Base-by-base conservation (phyloP, 768 basidiomycete genomes). In the Pisolithus tinctorius region DNA sequence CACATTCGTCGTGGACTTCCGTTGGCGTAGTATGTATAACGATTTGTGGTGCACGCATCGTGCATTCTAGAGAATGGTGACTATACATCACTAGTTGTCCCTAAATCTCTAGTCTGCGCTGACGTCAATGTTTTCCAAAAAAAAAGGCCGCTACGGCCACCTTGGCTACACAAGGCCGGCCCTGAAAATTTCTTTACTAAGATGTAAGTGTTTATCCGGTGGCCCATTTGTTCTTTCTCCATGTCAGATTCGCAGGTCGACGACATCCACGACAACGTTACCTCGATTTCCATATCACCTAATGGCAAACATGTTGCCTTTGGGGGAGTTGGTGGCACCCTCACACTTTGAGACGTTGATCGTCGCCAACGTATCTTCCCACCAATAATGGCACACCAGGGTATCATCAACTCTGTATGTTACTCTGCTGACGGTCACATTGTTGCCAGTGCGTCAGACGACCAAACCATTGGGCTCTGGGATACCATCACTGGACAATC, bases 321-420 rank as follows among this genome's bases (percentile, higher is more conserved):
- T 47, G 53, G 53, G 11, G 43, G 49, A 7, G 30, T 37, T 13
- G 49, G 40, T 25, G 43, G 44, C 23, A 46, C 41, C 8, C 36
- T 55, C 23, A 23, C 38, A 20, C 25, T 47, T 20, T 55, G 49
- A 37, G 44, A 47, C 30, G 9, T 45, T 9, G 11, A 14, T 6
- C 20, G 20, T 23, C 34, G 38, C 3, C 47, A 43, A 34, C 37
- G 10, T 6, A 31, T 26, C 29, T 23, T 9, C 6, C 27, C 30
- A 27, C 45, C 51, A 2, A 36, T 39, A 30, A 25, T 4, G 47
- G 61, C 74, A 51, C 39, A 45, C 30, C 55, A n/a, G 20, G 44
- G 26, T 16, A 37, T 45, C 30, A 45, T 60, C n/a, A 53, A 39
- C 42, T 45, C 46, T 23, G 38, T 48, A 38, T 40, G 49, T n/a